A percentile compares a stretch with the other conserved stretches of the same genome.
phyloP scores from a whole-genome alignment of 2,329 filamentous ascomycete genomes.

The Waltergamsia citrina region DNA sequence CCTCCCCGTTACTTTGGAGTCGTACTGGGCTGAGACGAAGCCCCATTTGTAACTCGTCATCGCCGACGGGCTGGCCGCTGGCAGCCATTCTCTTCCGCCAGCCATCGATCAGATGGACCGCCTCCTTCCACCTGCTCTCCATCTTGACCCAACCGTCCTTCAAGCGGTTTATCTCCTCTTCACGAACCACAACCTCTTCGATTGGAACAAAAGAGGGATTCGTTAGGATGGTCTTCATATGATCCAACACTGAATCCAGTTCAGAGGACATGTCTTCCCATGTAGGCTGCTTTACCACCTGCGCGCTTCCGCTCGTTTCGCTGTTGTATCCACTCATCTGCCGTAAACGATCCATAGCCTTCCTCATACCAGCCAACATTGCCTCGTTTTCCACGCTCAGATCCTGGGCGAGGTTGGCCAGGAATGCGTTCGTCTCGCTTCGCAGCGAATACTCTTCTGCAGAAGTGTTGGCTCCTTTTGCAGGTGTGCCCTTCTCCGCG shows the following conservation, averaged over 20 bases:
- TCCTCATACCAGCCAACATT: slow-evolving; percentile 61
- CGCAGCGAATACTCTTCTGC: slow-evolving; percentile 57
- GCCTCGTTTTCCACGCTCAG: slow-evolving; percentile 89
- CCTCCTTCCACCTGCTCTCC: slow-evolving; percentile 84
- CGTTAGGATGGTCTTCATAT: slow-evolving; percentile 75
- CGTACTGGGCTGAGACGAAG: slow-evolving; percentile 53
- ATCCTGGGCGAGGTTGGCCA: slow-evolving; percentile 73
- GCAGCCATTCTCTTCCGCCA: slow-evolving; percentile 78
- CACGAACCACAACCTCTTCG: slow-evolving; percentile 86
- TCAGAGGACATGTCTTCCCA: slow-evolving; percentile 63
- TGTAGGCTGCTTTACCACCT: slow-evolving; percentile 24
- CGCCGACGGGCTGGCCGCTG: slow-evolving; percentile 59
- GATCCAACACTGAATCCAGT: slow-evolving; percentile 68
- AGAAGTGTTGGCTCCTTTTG: background rate
- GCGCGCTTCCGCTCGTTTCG: slow-evolving; percentile 15
- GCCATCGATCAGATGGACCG: slow-evolving; percentile 80
- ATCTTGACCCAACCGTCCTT: slow-evolving; percentile 87
- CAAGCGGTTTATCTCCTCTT: slow-evolving; percentile 79
- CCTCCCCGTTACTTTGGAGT: slow-evolving; percentile 41
- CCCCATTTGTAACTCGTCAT: slow-evolving; percentile 59
- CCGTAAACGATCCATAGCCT: slow-evolving; percentile 61
- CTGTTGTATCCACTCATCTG: slow-evolving; percentile 53
- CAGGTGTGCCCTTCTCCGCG: slow-evolving; percentile 30
- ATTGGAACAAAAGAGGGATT: slow-evolving; percentile 95
- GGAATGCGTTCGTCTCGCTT: slow-evolving; percentile 82